Conservation (phyloP, 2,329 filamentous ascomycete genomes). For the Botrytis cinerea region DNA sequence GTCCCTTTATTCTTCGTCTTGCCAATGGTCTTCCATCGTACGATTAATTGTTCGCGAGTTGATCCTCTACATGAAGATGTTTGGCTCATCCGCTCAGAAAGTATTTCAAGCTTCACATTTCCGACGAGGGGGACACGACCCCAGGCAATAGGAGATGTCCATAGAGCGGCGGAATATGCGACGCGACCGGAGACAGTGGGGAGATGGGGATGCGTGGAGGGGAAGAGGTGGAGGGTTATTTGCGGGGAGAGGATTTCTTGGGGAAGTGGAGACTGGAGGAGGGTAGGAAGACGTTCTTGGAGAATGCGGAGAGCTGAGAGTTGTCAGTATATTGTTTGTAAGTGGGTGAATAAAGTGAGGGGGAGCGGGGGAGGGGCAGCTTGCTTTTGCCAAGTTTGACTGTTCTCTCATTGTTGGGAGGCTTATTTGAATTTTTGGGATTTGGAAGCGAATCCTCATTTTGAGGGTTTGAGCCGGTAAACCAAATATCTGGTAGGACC, state of each 20-base stretch:
- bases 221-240: conserved; percentile 70
- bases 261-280: conserved; percentile 67
- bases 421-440: conserved; percentile 3
- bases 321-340: conserved; percentile 24
- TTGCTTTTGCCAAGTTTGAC: conserved; percentile 51
- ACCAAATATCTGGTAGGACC: conserved; percentile 47
- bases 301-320: conserved; percentile 61
- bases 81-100: conserved; percentile 78
- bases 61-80: conserved; percentile 14
- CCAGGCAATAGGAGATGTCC: conserved; percentile 96
- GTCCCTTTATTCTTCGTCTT: conserved; percentile 48
- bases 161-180: conserved; percentile 88
- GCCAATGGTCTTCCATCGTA: conserved; percentile 78
- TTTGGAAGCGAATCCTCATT: conserved; percentile 25
- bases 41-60: conserved; percentile 77
- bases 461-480: conserved; percentile 44
- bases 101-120: conserved; percentile 82
- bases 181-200: conserved; percentile 90
- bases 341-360: neutral
- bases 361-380: conserved; percentile 14
- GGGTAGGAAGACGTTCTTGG: conserved; percentile 65
- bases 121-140: conserved; percentile 87
- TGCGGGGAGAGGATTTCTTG: conserved; percentile 75
- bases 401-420: conserved; percentile 56
- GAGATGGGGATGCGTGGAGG: conserved; percentile 80